Base-by-base conservation (phyloP, 495 filamentous ascomycete genomes). In the Neurospora sp. region DNA sequence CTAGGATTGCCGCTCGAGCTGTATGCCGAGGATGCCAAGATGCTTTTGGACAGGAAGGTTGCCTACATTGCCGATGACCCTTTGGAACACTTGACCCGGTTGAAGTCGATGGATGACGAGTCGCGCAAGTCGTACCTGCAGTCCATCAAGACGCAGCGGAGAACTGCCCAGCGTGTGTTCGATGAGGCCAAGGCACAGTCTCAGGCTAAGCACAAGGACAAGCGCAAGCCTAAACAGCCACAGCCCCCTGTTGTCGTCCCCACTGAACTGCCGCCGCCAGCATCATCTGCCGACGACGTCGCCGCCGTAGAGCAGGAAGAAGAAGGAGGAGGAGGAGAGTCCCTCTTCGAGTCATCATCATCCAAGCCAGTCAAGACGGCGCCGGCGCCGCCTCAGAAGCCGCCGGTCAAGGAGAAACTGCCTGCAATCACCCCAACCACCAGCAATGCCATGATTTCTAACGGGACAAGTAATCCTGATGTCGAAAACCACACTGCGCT, bases 1-100 rank as follows among this genome's bases (percentile, higher is more conserved):
- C 87, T 94, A 73, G 93, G 96, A 23, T 81, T 98, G 42, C 96
- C 96, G 2, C 78, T 98, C 44, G 91, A 97, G 83, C 84, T 99
- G 48, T 93, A 95, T 87, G 90, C 92, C 1, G 96, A 98, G 80
- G 96, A 99, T 83, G 94, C 90, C 4, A 87, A 89, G 72, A 79
- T 97, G 72, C 87, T 99, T 40, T 90, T 97, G 73, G 93, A 97
- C 76, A 91, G 90, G 77, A 89, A 88, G 76, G 87, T 89, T 76
- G 94, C 88, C 72, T 94, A 91, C 82, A 87, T 97, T 74, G 90
- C 92, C 77, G 91, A 97, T 79, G 94, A 96, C 81, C 83, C 84
- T 35, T 82, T 84, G 37, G 89, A 86, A 73, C 94, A 98, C 79
- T 84, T 85, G 9, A 75, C 84, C 20, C 87, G 84, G 69, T 87